Evolutionary conservation across 1,139 yeast species (phyloP), one percentile per base, ranked within the genome.

Genomic region (Sugiyamaella pinicola): DNA sequence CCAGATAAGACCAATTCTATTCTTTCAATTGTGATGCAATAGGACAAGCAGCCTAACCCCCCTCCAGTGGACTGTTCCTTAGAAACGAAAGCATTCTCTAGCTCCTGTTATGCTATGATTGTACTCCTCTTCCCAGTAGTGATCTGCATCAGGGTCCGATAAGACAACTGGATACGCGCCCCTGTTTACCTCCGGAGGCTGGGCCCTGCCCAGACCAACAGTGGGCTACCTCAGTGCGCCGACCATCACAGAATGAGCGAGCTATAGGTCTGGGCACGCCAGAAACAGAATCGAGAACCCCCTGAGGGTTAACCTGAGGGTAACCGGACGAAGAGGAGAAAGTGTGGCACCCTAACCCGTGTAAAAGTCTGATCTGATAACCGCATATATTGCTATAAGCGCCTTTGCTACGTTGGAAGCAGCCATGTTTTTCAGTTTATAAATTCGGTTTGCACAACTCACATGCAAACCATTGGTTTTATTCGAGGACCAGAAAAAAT

Each of bases 391-490:
- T 9, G 2, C 8, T 18, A 29, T 42, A 42, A 18, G 28, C 3
- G 46, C 22, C 39, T 12, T 17, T 12, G 8, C 17, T 29, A 18
- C 24, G 46, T 42, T 29, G 17, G 29, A 31, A 29, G 26, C 17
- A 9, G 39, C 21, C 39, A 35, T 17, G 46, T 4, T 17, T 42
- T 40, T 29, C 35, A 40, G 26, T 26, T 40, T n/a, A 29, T 42
- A 26, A 42, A 42, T 18, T 29, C 37, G 26, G 18, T 29, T 17
- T 17, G n/a, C 34, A 26, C 46, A 29, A 29, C 21, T 29, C 24
- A 42, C 37, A 42, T 42, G 46, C 46, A 29, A 42, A 17, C 37
- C 13, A 9, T 5, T n/a, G 19, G 21, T 26, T 8, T 40, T 42
- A 9, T 12, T 28, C 46, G 46, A 42, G 37, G 37, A 42, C 17